Evolutionary conservation across 805 yeast species (phyloP).

Genomic region (Candida vaughaniae): DNA sequence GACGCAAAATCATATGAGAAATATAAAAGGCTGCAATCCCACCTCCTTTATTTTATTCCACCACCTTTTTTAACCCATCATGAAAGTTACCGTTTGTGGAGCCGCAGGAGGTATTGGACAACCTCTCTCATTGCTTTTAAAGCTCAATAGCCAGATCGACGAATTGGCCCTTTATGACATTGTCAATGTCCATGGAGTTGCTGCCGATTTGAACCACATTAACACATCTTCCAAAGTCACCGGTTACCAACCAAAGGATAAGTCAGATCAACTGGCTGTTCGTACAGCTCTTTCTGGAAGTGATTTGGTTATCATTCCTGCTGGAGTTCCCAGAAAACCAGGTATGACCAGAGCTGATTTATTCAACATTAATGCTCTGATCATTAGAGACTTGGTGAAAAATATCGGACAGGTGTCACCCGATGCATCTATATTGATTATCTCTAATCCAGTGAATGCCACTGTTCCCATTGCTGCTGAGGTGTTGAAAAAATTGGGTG

Average conservation of each 20-base stretch:
- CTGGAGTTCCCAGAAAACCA: constrained; percentile 49
- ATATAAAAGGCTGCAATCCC: not conserved
- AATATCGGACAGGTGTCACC: constrained; percentile 40
- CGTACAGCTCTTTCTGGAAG: constrained; percentile 36
- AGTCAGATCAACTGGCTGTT: constrained; percentile 38
- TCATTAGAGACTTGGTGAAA: constrained; percentile 42
- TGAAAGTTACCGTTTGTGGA: constrained; percentile 48
- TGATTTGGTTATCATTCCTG: constrained; percentile 44
- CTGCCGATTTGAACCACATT: constrained; percentile 46
- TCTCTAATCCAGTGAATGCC: constrained; percentile 47
- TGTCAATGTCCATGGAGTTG: constrained; percentile 46
- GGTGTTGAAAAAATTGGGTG: constrained; percentile 45
- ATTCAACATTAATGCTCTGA: constrained; percentile 46
- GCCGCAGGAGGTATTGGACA: constrained; percentile 52
- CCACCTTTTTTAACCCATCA: constrained; percentile 14
- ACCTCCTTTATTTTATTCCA: not conserved
- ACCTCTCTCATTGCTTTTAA: constrained; percentile 43
- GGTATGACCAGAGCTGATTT: constrained; percentile 50
- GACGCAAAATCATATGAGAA: constrained; percentile 9
- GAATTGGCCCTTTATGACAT: constrained; percentile 43
- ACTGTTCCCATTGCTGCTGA: constrained; percentile 51
- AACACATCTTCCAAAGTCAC: constrained; percentile 38
- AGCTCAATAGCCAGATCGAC: constrained; percentile 37
- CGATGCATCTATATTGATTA: constrained; percentile 43
- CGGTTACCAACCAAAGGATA: constrained; percentile 40